A percentile compares a stretch with the other conserved stretches of the same genome.
These are phyloP conservation scores for sunflower (Helianthus annuus) DNA, from an alignment of 129 eudicot species.

Conservation along the genomic window HanXRQr2.0-SUNRISE NC_035443.2:148069977-148070476, in stretches of 20 bases:
- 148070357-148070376: not conserved
- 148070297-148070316: slow-evolving; percentile 1
- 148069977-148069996: too few species aligned
- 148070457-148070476: slow-evolving; percentile 35
- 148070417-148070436: slow-evolving; percentile 1
- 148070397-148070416: slow-evolving; percentile 5
- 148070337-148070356: slow-evolving; percentile 8
- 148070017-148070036: too few species aligned
- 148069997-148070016: too few species aligned
- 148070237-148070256: not conserved
- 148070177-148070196: too few species aligned
- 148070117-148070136: too few species aligned
- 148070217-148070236: not conserved
- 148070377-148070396: not conserved
- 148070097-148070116: too few species aligned
- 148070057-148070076: too few species aligned
- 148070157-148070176: too few species aligned
- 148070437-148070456: slow-evolving; percentile 27
- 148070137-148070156: too few species aligned
- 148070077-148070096: too few species aligned
- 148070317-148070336: not conserved
- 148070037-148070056: too few species aligned
- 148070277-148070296: not conserved
- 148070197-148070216: not conserved
- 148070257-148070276: not conserved